Evolutionary conservation across 2,329 filamentous ascomycete genomes (phyloP), one percentile per base, ranked within the genome.

Genomic region (Didymella exigua): DNA sequence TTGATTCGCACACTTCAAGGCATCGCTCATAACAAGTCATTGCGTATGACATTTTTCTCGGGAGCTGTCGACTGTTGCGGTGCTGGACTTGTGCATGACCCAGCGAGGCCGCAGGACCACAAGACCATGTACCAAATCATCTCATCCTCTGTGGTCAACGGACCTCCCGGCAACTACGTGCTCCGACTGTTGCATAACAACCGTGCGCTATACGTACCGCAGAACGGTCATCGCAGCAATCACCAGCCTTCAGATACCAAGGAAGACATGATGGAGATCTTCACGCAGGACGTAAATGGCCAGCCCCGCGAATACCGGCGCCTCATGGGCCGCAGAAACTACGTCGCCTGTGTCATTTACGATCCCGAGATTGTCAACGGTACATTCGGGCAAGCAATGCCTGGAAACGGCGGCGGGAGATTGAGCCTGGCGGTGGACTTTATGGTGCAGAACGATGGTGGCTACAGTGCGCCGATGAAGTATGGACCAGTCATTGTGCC

Each of bases 221-320:
- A 85, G 49, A 99, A 99, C 75, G 93, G 93, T n/a, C 84, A 87
- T 63, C 81, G 85, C 60, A 84, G 80, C 56, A 82, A 83, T 1
- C 86, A 91, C 52, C 84, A 85, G 61, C 87, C 89, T 1, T 89
- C 88, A 1, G 95, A 99, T 74, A 99, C 95, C 41, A 98, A 99
- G 77, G 95, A 99, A 76, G 95, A 99, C 77, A 99, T 99, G 95
- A 96, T 99, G 90, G 95, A 99, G 79, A 96, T 99, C 63, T 99
- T 99, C 83, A 91, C 95, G 68, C 90, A 89, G 7, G 95, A 99
- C 67, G 91, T 95, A 14, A 91, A 88, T 49, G 93, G 95, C n/a
- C 81, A 86, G 30, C 81, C 87, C 0, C 84, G 93, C 41, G 93
- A 97, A 75, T 82, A 93, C 70, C 93, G 93, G 78, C 90, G 93